These are phyloP conservation scores for Didymella pomorum DNA, from an alignment of 2,329 filamentous ascomycete species.

Conservation along the genomic window DNA sequence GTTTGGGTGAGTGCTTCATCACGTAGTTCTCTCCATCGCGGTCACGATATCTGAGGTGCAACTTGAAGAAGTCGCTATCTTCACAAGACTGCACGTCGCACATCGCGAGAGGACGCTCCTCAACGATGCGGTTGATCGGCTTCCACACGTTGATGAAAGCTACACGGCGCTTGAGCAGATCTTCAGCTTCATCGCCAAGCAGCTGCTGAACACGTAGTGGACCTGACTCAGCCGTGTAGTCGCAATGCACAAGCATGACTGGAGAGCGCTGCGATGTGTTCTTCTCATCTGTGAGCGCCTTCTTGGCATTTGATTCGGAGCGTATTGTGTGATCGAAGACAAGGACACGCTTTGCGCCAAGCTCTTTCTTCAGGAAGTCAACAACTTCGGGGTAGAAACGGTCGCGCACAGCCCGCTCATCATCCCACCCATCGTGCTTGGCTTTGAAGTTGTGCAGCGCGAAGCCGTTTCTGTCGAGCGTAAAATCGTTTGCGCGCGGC, in stretches of 20 bases:
- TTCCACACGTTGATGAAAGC: constrained; percentile 64
- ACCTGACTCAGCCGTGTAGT: constrained; percentile 58
- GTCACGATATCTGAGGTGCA: constrained; percentile 51
- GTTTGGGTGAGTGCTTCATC: constrained; percentile 44
- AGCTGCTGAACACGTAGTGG: constrained; percentile 55
- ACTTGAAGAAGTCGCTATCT: constrained; percentile 53
- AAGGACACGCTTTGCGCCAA: constrained; percentile 55
- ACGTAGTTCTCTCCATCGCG: constrained; percentile 54
- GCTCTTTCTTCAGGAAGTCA: constrained; percentile 55
- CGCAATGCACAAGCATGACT: constrained; percentile 61
- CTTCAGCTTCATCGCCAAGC: constrained; percentile 54
- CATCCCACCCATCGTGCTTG: constrained; percentile 50
- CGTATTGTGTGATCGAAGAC: constrained; percentile 63
- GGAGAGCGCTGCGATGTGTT: constrained; percentile 53
- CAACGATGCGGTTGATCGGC: constrained; percentile 51
- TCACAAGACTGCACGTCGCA: constrained; percentile 50
- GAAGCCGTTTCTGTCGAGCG: constrained; percentile 58
- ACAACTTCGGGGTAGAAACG: constrained; percentile 59
- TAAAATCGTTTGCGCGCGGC: constrained; percentile 54
- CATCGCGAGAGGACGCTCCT: constrained; percentile 54
- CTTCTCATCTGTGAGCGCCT: constrained; percentile 47
- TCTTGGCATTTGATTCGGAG: constrained; percentile 44
- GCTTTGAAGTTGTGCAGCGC: constrained; percentile 54
- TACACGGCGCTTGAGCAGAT: constrained; percentile 55
- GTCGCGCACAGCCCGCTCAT: constrained; percentile 52